phyloP scores from a whole-genome alignment of 352 stramenopile species.

The Globisporangium sylvaticum region DNA sequence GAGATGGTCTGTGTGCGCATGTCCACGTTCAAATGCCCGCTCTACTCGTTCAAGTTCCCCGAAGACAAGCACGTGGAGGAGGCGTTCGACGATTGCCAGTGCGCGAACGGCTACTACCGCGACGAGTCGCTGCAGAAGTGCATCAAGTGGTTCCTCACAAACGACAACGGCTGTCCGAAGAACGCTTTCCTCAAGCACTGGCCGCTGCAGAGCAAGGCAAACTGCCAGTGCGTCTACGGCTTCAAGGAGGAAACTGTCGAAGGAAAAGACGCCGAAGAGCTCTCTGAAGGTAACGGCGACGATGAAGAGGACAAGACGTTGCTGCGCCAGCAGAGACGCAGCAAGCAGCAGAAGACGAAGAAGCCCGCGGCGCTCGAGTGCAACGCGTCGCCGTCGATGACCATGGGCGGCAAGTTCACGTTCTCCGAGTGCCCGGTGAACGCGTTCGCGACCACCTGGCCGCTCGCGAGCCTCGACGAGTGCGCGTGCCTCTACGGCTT shows the following conservation, averaged over 20 bases:
- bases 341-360: conserved; percentile 7
- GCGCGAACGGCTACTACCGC: conserved; percentile 63
- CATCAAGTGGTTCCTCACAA: conserved; percentile 62
- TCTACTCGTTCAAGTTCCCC: conserved; percentile 46
- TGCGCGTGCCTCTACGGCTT: conserved; percentile 50
- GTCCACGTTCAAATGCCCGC: conserved; percentile 57
- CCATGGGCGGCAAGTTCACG: conserved; percentile 13
- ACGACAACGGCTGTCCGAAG: conserved; percentile 58
- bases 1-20: conserved; percentile 61
- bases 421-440: conserved; percentile 47
- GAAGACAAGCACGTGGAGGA: conserved; percentile 33
- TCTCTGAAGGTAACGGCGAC: neutral
- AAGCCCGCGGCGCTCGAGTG: conserved; percentile 21
- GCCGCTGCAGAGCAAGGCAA: conserved; percentile 70
- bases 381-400: conserved; percentile 19
- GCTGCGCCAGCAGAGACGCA: conserved; percentile 1
- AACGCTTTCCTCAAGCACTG: conserved; percentile 64
- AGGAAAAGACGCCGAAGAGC: neutral
- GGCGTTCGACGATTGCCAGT: conserved; percentile 64
- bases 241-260: conserved; percentile 19
- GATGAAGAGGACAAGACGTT: neutral
- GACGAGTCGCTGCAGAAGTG: conserved; percentile 48
- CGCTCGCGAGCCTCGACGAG: conserved; percentile 28
- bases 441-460: conserved; percentile 49
- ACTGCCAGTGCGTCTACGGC: conserved; percentile 72